A percentile compares a stretch with the other conserved stretches of the same genome.
Conservation (phyloP, 192 early-diverging fungal genomes). For the Backusella tarrabulga region DNA sequence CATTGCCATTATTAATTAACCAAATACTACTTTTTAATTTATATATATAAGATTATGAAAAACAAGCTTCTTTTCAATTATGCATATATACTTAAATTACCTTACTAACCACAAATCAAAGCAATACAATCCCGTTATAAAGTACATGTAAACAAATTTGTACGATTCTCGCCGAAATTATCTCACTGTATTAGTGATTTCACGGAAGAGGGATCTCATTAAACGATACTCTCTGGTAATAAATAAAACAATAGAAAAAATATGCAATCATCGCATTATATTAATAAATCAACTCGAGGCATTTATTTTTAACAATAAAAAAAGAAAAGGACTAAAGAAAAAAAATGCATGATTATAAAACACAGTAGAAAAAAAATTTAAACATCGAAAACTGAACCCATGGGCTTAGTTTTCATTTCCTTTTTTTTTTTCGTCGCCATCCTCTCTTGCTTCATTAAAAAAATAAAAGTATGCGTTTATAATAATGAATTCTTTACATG, state of each 20-base stretch:
- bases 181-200: too few species aligned
- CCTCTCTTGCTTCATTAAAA: background rate
- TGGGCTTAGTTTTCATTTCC: background rate
- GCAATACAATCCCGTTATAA: too few species aligned
- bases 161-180: too few species aligned
- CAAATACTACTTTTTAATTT: too few species aligned
- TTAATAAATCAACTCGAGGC: too few species aligned
- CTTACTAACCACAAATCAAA: too few species aligned
- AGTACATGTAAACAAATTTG: too few species aligned
- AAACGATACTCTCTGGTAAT: background rate
- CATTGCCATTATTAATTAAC: too few species aligned
- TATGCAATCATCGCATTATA: background rate
- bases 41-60: too few species aligned
- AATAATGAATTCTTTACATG: background rate
- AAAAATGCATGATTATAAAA: background rate
- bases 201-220: too few species aligned
- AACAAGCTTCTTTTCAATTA: too few species aligned
- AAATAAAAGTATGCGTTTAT: background rate
- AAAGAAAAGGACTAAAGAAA: background rate
- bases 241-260: background rate
- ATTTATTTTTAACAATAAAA: background rate
- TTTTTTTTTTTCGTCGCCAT: background rate
- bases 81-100: too few species aligned
- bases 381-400: constrained; percentile 4
- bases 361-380: background rate